phyloP scores from a whole-genome alignment of 2,329 filamentous ascomycete species.

The Fusarium sp. region DNA sequence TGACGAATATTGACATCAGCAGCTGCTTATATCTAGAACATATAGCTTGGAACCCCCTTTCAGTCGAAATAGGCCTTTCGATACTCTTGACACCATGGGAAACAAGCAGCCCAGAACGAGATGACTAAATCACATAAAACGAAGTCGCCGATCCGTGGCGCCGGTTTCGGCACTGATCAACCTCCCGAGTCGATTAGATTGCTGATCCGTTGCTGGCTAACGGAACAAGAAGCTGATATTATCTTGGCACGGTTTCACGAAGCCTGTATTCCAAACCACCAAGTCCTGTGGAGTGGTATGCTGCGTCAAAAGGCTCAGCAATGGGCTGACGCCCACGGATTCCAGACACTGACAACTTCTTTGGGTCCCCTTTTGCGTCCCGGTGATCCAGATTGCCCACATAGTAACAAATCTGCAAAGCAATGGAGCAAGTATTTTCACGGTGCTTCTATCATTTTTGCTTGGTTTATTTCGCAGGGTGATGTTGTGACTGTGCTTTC shows the following conservation, averaged over 20 bases:
- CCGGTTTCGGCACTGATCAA: background rate
- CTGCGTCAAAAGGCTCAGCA: constrained; percentile 16
- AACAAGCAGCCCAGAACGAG: background rate
- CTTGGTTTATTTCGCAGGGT: constrained; percentile 25
- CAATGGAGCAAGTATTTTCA: constrained; percentile 30
- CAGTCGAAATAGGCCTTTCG: no score
- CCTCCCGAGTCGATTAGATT: background rate
- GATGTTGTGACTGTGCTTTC: constrained; percentile 33
- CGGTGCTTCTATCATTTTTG: constrained; percentile 41
- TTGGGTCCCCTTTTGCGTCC: constrained; percentile 32
- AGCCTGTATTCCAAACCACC: constrained; percentile 13
- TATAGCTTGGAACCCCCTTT: no score
- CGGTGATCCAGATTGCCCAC: background rate
- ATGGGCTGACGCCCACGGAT: constrained; percentile 33
- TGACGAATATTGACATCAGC: no score
- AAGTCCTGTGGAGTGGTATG: constrained; percentile 44
- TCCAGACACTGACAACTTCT: constrained; percentile 36
- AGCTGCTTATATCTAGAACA: no score
- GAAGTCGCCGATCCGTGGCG: background rate
- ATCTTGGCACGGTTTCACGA: background rate
- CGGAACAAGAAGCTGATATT: background rate
- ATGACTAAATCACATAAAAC: background rate
- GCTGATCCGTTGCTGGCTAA: background rate
- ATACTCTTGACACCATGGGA: background rate
- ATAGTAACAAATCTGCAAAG: background rate